phyloP scores from a whole-genome alignment of 1,139 yeast species.

The Kodamaea alishanica region DNA sequence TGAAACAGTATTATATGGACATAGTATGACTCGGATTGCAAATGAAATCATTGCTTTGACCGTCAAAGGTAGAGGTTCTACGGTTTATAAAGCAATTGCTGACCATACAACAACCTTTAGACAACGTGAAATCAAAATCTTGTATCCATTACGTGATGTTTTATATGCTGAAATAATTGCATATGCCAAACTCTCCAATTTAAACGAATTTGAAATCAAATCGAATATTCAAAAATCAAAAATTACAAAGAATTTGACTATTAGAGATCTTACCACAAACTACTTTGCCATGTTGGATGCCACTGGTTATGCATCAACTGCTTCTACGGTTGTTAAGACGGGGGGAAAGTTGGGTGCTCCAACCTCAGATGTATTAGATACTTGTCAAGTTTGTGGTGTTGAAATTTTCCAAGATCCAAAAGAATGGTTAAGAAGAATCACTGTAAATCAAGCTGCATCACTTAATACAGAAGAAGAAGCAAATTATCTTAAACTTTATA shows the following conservation, averaged over 20 bases:
- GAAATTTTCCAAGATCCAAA: slow-evolving; percentile 55
- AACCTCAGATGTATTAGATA: slow-evolving; percentile 11
- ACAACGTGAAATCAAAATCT: slow-evolving; percentile 34
- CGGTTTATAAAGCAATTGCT: slow-evolving; percentile 51
- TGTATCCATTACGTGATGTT: slow-evolving; percentile 76
- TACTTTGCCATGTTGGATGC: slow-evolving; percentile 72
- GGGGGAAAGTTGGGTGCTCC: slow-evolving; percentile 76
- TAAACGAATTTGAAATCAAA: slow-evolving; percentile 18
- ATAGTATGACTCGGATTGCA: slow-evolving; percentile 81
- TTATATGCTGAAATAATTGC: slow-evolving; percentile 61
- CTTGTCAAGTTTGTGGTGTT: slow-evolving; percentile 53
- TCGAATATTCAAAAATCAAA: slow-evolving; percentile 29
- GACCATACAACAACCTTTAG: slow-evolving; percentile 35
- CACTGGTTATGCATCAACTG: slow-evolving; percentile 81
- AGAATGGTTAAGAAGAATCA: slow-evolving; percentile 69
- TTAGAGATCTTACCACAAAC: slow-evolving; percentile 70
- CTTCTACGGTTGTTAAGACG: slow-evolving; percentile 88
- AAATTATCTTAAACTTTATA: slow-evolving; percentile 28
- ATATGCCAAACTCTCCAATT: slow-evolving; percentile 39
- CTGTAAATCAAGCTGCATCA: slow-evolving; percentile 59
- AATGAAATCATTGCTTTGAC: slow-evolving; percentile 74
- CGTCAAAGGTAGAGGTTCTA: slow-evolving; percentile 86
- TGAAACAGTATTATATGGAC: slow-evolving; percentile 64
- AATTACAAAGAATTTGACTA: slow-evolving; percentile 65
- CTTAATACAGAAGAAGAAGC: slow-evolving; percentile 48